Evolutionary conservation across 202 grass and related monocot species (phyloP).

Genomic region (Panicum virgatum): DNA sequence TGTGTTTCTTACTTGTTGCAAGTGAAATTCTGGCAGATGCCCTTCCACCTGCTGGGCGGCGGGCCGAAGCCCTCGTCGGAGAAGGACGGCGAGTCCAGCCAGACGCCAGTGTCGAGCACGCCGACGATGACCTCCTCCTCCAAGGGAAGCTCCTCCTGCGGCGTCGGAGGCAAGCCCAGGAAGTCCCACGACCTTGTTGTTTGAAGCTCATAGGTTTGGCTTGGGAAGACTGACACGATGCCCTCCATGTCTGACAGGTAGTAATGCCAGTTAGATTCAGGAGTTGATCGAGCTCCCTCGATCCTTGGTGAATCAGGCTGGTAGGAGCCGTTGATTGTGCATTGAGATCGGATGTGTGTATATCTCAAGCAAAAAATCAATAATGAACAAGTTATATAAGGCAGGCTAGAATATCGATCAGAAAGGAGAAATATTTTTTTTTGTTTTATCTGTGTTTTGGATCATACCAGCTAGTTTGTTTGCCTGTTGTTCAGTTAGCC

Average conservation of each 20-base stretch:
- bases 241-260: conserved; percentile 11
- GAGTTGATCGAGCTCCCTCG: too few relatives aligned
- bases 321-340: not conserved
- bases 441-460: not conserved
- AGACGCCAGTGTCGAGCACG: conserved; percentile 46
- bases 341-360: not conserved
- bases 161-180: not conserved
- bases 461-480: conserved; percentile 14
- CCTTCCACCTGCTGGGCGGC: conserved; percentile 45
- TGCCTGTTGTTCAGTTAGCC: not conserved
- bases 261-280: too few relatives aligned
- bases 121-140: conserved; percentile 48
- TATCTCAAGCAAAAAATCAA: not conserved
- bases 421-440: not conserved
- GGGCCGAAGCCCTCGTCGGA: conserved; percentile 37
- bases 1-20: conserved; percentile 40
- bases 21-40: conserved; percentile 36
- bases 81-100: conserved; percentile 44
- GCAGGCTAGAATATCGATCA: not conserved
- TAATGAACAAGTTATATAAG: too few relatives aligned
- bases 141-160: not conserved
- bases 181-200: not conserved
- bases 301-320: too few relatives aligned
- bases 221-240: not conserved
- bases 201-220: not conserved